Evolutionary conservation across 805 yeast genomes (phyloP).

Genomic region (Yamadazyma philogaea): DNA sequence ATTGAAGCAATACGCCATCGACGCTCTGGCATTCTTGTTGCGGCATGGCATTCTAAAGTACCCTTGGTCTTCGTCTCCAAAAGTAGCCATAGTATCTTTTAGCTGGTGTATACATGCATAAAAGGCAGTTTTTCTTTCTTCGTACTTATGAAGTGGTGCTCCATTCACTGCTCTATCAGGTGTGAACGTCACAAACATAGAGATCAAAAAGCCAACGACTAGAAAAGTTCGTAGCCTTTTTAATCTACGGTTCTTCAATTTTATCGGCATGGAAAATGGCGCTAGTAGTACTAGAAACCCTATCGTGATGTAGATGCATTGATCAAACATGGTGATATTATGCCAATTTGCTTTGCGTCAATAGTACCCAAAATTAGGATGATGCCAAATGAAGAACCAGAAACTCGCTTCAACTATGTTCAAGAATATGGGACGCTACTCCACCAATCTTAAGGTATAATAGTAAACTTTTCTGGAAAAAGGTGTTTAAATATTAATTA

Average conservation of each 20-base stretch:
- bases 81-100: slow-evolving; percentile 14
- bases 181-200: slow-evolving; percentile 27
- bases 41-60: slow-evolving; percentile 23
- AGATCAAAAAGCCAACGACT: slow-evolving; percentile 16
- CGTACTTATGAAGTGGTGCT: slow-evolving; percentile 31
- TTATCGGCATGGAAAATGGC: slow-evolving; percentile 35
- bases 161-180: slow-evolving; percentile 35
- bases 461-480: too few species aligned
- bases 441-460: too few species aligned
- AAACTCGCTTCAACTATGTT: too few species aligned
- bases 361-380: too few species aligned
- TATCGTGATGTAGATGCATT: slow-evolving; percentile 16
- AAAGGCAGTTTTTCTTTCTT: slow-evolving; percentile 28
- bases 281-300: slow-evolving; percentile 14
- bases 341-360: too few species aligned
- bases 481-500: too few species aligned
- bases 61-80: slow-evolving; percentile 18
- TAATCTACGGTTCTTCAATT: slow-evolving; percentile 46
- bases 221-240: slow-evolving; percentile 19
- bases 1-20: slow-evolving; percentile 35
- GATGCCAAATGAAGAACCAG: too few species aligned
- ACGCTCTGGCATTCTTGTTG: slow-evolving; percentile 33
- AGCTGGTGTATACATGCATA: slow-evolving; percentile 28
- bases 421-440: too few species aligned
- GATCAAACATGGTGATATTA: slow-evolving; percentile 16